Evolutionary conservation across 352 stramenopile genomes (phyloP), one percentile per base, ranked within the genome.

Genomic region (Globisporangium emineosum): DNA sequence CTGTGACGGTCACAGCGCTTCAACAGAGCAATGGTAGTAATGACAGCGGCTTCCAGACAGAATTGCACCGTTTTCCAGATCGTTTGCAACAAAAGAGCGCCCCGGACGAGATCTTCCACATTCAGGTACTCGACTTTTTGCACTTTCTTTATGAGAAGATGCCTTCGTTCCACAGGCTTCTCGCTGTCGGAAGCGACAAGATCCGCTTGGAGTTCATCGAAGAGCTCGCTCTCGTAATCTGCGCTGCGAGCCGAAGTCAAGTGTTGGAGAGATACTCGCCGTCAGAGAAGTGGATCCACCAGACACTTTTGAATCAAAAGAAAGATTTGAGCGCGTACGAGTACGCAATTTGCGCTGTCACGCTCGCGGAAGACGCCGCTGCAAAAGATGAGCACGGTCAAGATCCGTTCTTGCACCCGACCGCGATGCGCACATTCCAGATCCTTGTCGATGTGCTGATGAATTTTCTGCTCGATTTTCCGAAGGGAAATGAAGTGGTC

Each of bases 71-170:
- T 45, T 45, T 45, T 5, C 9, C 37, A 45, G n/a, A 45, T 45
- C 30, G 19, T 5, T 64, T 52, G 7, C 35, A n/a, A 25, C 45
- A 56, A 45, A 47, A 9, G 19, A 54, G 15, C 30, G 40, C 40
- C 21, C 17, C 40, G 15, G 45, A 57, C 27, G 60, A 65, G 12
- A 50, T 75, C 15, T 77, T 65, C 55, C 77, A 87, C 33, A 17
- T 71, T 6, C 68, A 85, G 62, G 77, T 87, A 25, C 73, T 91
- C 17, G 78, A 83, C 15, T 91, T 91, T 64, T 32, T 91, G 2
- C 60, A 78, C 12, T 63, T 88, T 27, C 51, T 86, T 27, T 84
- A 84, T 43, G 64, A 64, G 35, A 71, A 67, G 2, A 88, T 88
- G 78, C 57, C 78, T 35, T 76, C 67, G 42, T 68, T 88, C 15